Conservation (phyloP, 495 filamentous ascomycete genomes). For the Trichoderma virens region DNA sequence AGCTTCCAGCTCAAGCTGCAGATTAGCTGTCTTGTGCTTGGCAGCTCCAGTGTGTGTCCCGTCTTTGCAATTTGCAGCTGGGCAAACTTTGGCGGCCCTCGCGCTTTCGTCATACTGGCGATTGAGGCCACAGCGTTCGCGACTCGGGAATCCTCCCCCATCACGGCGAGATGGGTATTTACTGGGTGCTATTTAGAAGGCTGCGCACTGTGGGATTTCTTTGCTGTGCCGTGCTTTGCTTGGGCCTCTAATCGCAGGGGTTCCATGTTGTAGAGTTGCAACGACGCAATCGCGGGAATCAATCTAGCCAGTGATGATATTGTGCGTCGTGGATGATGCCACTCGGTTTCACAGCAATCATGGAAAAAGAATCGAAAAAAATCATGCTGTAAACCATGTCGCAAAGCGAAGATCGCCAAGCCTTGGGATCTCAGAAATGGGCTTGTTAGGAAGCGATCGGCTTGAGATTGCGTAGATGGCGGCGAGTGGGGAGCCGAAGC, state of each 20-base stretch:
- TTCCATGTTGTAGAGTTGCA: too few species aligned
- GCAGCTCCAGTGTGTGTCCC: background rate
- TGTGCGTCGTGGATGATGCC: too few species aligned
- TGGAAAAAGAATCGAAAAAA: background rate
- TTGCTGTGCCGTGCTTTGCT: background rate
- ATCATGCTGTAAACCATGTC: background rate
- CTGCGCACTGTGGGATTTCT: background rate
- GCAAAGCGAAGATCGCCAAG: background rate
- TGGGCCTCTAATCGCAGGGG: too few species aligned
- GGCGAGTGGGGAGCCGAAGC: background rate
- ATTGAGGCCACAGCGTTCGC: background rate
- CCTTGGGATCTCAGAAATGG: background rate
- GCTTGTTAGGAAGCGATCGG: background rate
- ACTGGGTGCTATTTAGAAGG: background rate
- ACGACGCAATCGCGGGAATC: too few species aligned
- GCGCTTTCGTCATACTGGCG: conserved; percentile 7
- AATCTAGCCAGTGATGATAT: too few species aligned
- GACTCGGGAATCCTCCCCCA: background rate
- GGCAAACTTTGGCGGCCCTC: background rate
- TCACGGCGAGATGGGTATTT: background rate
- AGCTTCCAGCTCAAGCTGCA: background rate
- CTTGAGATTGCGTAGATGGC: conserved; percentile 4
- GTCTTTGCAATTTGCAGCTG: background rate
- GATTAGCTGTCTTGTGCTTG: background rate
- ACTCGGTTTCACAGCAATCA: too few species aligned